Conservation (phyloP, 1,284 basidiomycete species). For the Coriolopsis trogii region DNA sequence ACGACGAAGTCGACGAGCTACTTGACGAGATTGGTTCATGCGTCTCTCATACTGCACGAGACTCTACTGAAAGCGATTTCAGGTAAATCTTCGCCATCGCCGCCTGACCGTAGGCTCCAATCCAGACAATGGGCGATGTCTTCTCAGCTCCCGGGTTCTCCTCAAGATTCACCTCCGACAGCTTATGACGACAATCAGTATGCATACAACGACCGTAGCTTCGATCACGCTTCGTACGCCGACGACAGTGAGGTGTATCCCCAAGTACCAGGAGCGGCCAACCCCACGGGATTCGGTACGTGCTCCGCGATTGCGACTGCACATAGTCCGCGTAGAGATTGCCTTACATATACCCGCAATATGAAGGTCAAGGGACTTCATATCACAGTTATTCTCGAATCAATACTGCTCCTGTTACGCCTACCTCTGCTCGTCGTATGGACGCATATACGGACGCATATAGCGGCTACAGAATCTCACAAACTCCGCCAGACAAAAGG, state of each 20-base stretch:
- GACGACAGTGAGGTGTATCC: too few species aligned
- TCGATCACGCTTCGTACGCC: too few species aligned
- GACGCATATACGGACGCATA: slow-evolving; percentile 14
- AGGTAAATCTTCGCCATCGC: slow-evolving; percentile 48
- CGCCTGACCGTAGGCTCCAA: slow-evolving; percentile 28
- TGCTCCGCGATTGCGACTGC: too few species aligned
- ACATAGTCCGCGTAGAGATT: too few species aligned
- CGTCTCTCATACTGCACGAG: slow-evolving; percentile 44
- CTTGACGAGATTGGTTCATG: slow-evolving; percentile 46
- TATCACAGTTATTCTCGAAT: too few species aligned
- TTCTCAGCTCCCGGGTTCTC: background rate
- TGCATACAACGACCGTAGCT: too few species aligned
- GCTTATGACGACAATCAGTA: background rate
- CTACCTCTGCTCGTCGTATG: too few species aligned
- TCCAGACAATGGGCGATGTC: background rate
- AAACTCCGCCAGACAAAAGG: slow-evolving; percentile 43
- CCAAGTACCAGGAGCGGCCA: too few species aligned
- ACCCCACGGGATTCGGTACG: too few species aligned
- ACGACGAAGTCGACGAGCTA: slow-evolving; percentile 21
- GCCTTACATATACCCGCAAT: too few species aligned
- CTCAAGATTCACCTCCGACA: background rate
- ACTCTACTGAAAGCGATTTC: background rate
- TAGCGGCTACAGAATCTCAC: slow-evolving; percentile 6
- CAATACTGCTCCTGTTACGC: too few species aligned
- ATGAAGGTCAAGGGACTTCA: too few species aligned